Percentiles rank a stretch among this genome's conserved stretches.
Conservation (phyloP, 345 rosid species). For the Syzygium grande region DNA sequence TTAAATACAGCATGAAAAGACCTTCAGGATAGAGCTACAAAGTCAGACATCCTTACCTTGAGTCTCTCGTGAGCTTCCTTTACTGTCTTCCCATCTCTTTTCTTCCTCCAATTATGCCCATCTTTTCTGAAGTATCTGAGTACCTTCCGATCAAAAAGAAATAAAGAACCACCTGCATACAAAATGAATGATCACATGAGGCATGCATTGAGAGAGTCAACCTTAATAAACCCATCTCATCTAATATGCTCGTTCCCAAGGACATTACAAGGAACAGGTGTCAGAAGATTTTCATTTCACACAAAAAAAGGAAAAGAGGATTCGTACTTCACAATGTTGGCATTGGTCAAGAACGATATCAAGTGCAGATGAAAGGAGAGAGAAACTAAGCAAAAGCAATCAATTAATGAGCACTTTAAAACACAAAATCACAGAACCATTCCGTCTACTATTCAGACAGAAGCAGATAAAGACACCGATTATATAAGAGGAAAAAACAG, state of each 20-base stretch:
- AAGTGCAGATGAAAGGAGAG: background rate
- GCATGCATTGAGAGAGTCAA: background rate
- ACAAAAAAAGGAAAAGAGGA: background rate
- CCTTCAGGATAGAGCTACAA: background rate
- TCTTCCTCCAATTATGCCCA: slow-evolving; percentile 97
- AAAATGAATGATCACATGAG: background rate
- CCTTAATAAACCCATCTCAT: background rate
- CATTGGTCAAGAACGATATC: background rate
- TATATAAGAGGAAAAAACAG: background rate
- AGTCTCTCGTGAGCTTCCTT: slow-evolving; percentile 96
- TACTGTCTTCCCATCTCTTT: slow-evolving; percentile 83
- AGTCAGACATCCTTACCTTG: slow-evolving; percentile 38
- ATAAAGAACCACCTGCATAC: slow-evolving; percentile 78
- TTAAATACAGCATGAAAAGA: background rate
- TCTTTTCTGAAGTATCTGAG: slow-evolving; percentile 92
- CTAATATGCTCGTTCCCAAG: background rate
- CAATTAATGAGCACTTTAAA: background rate
- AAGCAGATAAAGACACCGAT: background rate
- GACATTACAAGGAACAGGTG: background rate
- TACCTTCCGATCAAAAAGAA: slow-evolving; percentile 82
- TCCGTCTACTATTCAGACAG: background rate
- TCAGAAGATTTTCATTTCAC: background rate
- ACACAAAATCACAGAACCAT: background rate
- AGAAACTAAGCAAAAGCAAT: background rate
- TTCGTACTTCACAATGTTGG: background rate